Evolutionary conservation across 495 filamentous ascomycete genomes (phyloP).

Genomic region (Xylaria cubensis): DNA sequence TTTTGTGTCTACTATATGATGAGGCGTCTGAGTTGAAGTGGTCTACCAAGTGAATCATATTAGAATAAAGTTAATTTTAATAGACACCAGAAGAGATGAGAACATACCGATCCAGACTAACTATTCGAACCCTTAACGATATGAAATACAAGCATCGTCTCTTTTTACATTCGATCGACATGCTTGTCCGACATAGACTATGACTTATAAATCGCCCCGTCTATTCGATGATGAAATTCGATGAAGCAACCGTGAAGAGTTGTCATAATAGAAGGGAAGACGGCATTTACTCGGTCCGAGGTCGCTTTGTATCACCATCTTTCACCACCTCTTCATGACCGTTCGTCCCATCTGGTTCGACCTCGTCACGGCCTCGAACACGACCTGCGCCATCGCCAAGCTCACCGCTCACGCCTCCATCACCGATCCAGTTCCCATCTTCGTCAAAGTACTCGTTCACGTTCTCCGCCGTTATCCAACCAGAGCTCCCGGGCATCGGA

Average conservation of each 20-base stretch:
- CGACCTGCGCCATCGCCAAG: constrained; percentile 53
- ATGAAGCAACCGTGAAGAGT: not conserved
- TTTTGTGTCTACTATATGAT: not conserved
- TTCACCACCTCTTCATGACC: constrained; percentile 37
- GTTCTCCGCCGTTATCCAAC: constrained; percentile 98
- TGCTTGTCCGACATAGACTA: not conserved
- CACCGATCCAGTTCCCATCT: constrained; percentile 63
- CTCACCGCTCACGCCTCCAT: constrained; percentile 46
- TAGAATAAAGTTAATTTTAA: not conserved
- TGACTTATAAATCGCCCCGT: not conserved
- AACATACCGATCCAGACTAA: constrained; percentile 13
- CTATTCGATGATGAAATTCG: not conserved
- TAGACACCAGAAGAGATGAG: not conserved
- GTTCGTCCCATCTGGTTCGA: constrained; percentile 42
- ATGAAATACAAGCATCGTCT: not conserved
- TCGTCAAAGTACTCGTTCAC: constrained; percentile 74
- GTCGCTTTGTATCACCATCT: constrained; percentile 48
- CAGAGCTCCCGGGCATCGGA: constrained; percentile 81
- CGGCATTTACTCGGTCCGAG: constrained; percentile 43
- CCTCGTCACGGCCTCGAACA: constrained; percentile 50
- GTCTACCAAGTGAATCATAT: constrained; percentile 11
- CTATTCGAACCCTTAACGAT: not conserved
- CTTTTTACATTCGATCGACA: not conserved
- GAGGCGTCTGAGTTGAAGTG: not conserved
- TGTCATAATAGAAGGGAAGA: not conserved